A percentile compares a stretch with the other conserved stretches of the same genome.
Evolutionary conservation across 192 early-diverging fungal genomes (phyloP).

Genomic region (Helicostylum pulchrum): DNA sequence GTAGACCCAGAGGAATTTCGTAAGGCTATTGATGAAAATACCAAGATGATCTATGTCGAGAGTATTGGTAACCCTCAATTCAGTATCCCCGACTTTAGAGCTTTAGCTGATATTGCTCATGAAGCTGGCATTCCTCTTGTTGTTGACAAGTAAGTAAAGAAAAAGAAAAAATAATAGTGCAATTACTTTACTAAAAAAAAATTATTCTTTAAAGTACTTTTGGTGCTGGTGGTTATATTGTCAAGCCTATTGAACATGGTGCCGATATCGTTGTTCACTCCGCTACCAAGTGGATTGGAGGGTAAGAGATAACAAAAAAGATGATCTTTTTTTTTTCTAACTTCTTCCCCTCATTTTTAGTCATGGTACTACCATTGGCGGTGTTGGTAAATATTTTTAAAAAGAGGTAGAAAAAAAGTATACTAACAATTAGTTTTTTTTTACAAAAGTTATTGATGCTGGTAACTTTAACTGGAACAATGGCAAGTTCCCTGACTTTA

Average conservation of each 20-base stretch:
- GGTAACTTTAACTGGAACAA: constrained; percentile 90
- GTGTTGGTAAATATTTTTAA: constrained; percentile 46
- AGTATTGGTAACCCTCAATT: constrained; percentile 89
- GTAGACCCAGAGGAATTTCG: constrained; percentile 75
- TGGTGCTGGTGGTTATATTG: constrained; percentile 82
- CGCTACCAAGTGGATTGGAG: constrained; percentile 92
- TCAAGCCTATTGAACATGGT: constrained; percentile 86
- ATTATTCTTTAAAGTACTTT: constrained; percentile 59
- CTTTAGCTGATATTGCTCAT: constrained; percentile 79
- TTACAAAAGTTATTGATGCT: constrained; percentile 64
- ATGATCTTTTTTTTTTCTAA: constrained; percentile 21
- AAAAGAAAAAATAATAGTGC: neutral
- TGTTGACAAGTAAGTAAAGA: constrained; percentile 72
- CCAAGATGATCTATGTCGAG: constrained; percentile 90
- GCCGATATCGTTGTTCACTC: constrained; percentile 95
- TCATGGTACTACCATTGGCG: constrained; percentile 92
- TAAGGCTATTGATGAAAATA: constrained; percentile 81
- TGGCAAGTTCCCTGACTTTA: constrained; percentile 84
- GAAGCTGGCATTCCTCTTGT: constrained; percentile 82
- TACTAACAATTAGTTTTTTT: neutral
- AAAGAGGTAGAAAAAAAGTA: neutral
- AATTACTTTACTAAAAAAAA: neutral
- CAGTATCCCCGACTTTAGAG: constrained; percentile 84
- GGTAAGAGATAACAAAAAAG: constrained; percentile 1
- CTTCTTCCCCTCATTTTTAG: constrained; percentile 25